Evolutionary conservation across 129 eudicot genomes (phyloP).

Genomic region (Logfia minima): DNA sequence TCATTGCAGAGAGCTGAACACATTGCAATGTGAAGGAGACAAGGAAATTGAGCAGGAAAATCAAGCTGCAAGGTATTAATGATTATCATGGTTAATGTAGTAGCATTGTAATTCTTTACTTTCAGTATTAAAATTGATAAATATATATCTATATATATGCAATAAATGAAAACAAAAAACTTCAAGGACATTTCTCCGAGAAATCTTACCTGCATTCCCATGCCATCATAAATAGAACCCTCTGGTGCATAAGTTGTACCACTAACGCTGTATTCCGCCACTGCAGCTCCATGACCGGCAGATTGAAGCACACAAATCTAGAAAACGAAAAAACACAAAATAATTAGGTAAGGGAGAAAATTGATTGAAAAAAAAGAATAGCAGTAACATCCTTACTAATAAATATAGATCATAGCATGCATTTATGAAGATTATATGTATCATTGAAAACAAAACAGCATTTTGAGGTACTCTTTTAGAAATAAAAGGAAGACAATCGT

Average conservation of each 20-base stretch:
- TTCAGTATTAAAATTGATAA: too few relatives aligned
- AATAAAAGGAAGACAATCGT: neutral
- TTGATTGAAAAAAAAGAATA: neutral
- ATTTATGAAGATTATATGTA: neutral
- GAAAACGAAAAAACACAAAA: conserved; percentile 1
- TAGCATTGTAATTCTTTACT: neutral
- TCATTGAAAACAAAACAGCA: neutral
- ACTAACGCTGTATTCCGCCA: conserved; percentile 67
- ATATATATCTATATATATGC: too few relatives aligned
- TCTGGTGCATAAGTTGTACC: conserved; percentile 99
- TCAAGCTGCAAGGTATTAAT: conserved; percentile 66
- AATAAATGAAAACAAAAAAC: neutral
- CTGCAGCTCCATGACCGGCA: conserved; percentile 50
- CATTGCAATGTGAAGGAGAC: conserved; percentile 98
- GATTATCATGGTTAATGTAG: neutral
- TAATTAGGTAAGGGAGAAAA: neutral
- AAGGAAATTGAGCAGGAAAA: conserved; percentile 85
- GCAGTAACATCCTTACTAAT: neutral
- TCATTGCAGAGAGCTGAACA: conserved; percentile 99
- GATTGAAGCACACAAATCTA: conserved; percentile 93
- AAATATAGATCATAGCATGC: neutral
- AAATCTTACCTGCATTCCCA: conserved; percentile 58
- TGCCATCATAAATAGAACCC: conserved; percentile 69
- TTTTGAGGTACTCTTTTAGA: neutral
- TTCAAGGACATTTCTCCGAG: neutral